Percentiles rank a stretch among this genome's conserved stretches.
phyloP scores from a whole-genome alignment of 495 filamentous ascomycete species.

The Aspergillus heteromorphus region DNA sequence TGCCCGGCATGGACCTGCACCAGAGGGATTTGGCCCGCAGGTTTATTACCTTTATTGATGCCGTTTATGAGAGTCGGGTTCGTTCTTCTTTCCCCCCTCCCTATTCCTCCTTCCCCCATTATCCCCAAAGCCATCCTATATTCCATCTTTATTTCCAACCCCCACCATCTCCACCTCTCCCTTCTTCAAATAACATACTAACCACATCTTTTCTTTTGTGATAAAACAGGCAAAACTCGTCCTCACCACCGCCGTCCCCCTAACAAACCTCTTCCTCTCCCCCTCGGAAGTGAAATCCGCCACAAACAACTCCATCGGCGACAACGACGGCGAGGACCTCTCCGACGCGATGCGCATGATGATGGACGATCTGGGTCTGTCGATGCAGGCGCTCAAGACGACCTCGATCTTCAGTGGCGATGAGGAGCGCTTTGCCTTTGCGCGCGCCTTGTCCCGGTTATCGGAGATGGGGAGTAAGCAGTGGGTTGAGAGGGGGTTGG shows the following conservation, averaged over 20 bases:
- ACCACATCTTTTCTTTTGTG: no score
- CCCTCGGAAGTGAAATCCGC: slow-evolving; percentile 59
- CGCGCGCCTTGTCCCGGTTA: slow-evolving; percentile 76
- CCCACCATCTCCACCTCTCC: neutral
- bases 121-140: no score
- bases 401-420: slow-evolving; percentile 88
- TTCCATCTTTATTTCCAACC: no score
- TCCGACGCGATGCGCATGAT: slow-evolving; percentile 80
- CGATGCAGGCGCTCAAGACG: slow-evolving; percentile 78
- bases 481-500: slow-evolving; percentile 90
- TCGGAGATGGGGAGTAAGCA: slow-evolving; percentile 89
- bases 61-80: slow-evolving; percentile 76
- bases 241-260: slow-evolving; percentile 78
- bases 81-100: slow-evolving; percentile 28
- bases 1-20: slow-evolving; percentile 83
- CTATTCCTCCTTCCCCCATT: neutral
- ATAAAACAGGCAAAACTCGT: slow-evolving; percentile 82
- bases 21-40: slow-evolving; percentile 84
- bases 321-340: slow-evolving; percentile 52
- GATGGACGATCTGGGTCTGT: slow-evolving; percentile 91
- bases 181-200: neutral
- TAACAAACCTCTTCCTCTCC: slow-evolving; percentile 85
- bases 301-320: slow-evolving; percentile 25
- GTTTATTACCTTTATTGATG: slow-evolving; percentile 97
- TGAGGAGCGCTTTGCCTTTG: slow-evolving; percentile 95